A percentile compares a stretch with the other conserved stretches of the same genome.
Conservation (phyloP, 306 rosid genomes). For the Purshia tridentata region DNA sequence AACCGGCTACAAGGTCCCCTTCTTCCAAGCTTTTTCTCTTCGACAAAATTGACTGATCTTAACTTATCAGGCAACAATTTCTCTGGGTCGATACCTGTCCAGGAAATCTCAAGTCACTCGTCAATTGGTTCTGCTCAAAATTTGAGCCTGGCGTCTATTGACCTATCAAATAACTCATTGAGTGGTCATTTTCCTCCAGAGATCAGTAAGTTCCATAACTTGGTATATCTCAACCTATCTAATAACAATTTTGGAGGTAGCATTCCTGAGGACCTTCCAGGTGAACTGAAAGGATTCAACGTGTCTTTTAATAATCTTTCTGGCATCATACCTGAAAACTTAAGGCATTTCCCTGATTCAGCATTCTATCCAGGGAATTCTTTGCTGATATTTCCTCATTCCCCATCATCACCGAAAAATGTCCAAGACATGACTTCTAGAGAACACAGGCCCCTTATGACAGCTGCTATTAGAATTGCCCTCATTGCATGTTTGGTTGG, state of each 20-base stretch:
- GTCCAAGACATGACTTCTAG: constrained; percentile 30
- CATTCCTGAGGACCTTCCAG: constrained; percentile 65
- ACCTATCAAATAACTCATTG: constrained; percentile 72
- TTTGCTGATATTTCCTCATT: constrained; percentile 50
- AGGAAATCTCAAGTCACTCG: constrained; percentile 24
- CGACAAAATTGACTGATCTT: constrained; percentile 55
- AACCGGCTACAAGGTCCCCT: constrained; percentile 62
- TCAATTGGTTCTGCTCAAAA: constrained; percentile 35
- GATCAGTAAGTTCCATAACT: constrained; percentile 46
- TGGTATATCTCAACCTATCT: constrained; percentile 57
- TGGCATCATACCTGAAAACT: constrained; percentile 55
- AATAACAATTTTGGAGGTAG: constrained; percentile 55
- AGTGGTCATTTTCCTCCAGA: constrained; percentile 55
- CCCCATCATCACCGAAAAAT: constrained; percentile 38
- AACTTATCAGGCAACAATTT: constrained; percentile 63
- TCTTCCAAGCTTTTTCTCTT: constrained; percentile 53
- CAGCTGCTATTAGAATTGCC: constrained; percentile 48
- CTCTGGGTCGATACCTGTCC: constrained; percentile 53
- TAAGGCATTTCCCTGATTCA: constrained; percentile 63
- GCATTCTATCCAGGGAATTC: constrained; percentile 79
- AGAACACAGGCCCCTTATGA: constrained; percentile 36
- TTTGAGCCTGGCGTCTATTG: constrained; percentile 51
- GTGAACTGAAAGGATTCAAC: constrained; percentile 49
- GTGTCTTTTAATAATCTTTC: constrained; percentile 73
- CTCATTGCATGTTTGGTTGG: constrained; percentile 55